phyloP scores from a whole-genome alignment of 495 filamentous ascomycete species.

The Aspergillus diversus region DNA sequence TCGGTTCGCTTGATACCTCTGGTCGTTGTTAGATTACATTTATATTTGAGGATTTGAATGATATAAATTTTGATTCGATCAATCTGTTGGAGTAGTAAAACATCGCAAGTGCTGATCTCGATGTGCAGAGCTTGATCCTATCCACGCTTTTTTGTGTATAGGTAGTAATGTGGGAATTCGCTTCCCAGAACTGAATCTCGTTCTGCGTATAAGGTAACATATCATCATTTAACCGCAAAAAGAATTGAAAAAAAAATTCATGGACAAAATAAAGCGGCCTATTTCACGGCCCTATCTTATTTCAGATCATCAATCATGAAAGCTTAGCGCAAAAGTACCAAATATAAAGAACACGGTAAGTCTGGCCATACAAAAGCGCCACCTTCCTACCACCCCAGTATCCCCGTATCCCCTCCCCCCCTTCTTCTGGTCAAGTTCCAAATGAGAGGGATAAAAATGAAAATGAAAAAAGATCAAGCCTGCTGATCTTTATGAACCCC shows the following conservation, averaged over 20 bases:
- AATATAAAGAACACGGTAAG: slow-evolving; percentile 2
- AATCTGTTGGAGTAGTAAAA: too few species aligned
- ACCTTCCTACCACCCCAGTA: background rate
- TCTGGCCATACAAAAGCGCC: background rate
- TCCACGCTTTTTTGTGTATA: background rate
- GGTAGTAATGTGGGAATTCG: background rate
- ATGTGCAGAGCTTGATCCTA: too few species aligned
- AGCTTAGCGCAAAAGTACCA: background rate
- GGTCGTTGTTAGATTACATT: background rate
- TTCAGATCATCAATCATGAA: slow-evolving; percentile 38
- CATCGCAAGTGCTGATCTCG: too few species aligned
- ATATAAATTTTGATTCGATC: background rate
- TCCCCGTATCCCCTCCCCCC: background rate
- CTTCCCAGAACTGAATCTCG: slow-evolving; percentile 3
- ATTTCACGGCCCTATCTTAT: slow-evolving; percentile 15
- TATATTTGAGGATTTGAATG: background rate
- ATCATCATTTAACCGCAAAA: background rate
- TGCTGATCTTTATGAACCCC: slow-evolving; percentile 10
- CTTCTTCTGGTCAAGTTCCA: background rate
- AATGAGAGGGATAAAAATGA: background rate
- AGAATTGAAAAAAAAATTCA: background rate
- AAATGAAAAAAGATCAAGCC: background rate
- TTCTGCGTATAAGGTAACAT: slow-evolving; percentile 3
- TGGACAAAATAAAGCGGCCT: background rate
- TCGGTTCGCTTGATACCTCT: slow-evolving; percentile 7